Evolutionary conservation across 2,329 filamentous ascomycete species (phyloP).

Genomic region (Tolypocladium cylindrosporum): DNA sequence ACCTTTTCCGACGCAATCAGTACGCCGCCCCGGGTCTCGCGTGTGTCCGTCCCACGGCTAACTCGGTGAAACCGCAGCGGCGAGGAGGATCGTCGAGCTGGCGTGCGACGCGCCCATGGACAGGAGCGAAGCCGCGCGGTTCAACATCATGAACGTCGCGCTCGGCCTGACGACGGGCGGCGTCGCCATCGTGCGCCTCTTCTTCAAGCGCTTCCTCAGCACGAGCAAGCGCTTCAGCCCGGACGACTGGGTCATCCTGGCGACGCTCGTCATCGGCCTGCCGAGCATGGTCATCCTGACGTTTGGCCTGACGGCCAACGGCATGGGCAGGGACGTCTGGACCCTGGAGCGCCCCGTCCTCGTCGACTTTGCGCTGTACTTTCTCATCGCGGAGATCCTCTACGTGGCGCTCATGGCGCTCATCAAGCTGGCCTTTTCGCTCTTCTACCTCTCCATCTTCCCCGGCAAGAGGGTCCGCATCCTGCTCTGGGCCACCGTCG

Average conservation of each 20-base stretch:
- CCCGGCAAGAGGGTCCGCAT: neutral
- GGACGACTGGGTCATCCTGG: neutral
- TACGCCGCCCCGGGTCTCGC: neutral
- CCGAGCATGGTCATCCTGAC: neutral
- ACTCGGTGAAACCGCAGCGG: neutral
- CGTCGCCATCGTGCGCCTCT: neutral
- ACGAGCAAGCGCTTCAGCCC: neutral
- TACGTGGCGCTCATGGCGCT: neutral
- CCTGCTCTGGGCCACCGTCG: neutral
- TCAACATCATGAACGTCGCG: neutral
- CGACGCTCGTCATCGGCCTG: neutral
- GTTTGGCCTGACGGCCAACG: neutral
- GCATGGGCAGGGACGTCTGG: neutral
- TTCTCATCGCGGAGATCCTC: neutral
- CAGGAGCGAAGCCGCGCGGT: neutral
- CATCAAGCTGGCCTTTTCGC: constrained; percentile 1
- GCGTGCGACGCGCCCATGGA: neutral
- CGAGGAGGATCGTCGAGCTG: neutral
- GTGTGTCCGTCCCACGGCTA: neutral
- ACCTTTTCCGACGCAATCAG: neutral
- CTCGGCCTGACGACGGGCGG: neutral
- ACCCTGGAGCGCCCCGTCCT: neutral
- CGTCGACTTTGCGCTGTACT: neutral
- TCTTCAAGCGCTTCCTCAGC: neutral
- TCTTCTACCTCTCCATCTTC: constrained; percentile 3